These are phyloP conservation scores for Rhinocladiella mackenziei DNA, from an alignment of 2,329 filamentous ascomycete genomes.

Conservation along the genomic window DNA sequence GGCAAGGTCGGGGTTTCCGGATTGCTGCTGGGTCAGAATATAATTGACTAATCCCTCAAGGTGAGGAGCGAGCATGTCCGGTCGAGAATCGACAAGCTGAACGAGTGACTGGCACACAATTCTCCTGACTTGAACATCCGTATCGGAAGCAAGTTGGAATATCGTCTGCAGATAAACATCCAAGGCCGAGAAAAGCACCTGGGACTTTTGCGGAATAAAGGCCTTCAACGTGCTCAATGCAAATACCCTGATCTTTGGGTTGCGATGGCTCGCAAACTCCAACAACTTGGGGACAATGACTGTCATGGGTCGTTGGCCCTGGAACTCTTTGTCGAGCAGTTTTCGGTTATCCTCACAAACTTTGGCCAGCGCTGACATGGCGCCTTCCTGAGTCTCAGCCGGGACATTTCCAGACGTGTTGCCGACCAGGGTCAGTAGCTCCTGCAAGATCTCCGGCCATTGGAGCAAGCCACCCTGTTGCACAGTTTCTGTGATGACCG, in stretches of 20 bases:
- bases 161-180: conserved; percentile 78
- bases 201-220: conserved; percentile 79
- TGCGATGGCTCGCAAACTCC: conserved; percentile 72
- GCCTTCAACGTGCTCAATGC: conserved; percentile 85
- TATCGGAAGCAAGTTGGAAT: conserved; percentile 74
- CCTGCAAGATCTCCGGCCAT: conserved; percentile 86
- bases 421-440: conserved; percentile 72
- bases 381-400: conserved; percentile 77
- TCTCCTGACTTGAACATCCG: conserved; percentile 75
- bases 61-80: conserved; percentile 86
- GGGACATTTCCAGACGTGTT: conserved; percentile 67
- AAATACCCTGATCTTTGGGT: conserved; percentile 71
- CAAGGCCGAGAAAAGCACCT: conserved; percentile 74
- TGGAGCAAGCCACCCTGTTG: conserved; percentile 76
- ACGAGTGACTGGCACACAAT: conserved; percentile 94
- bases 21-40: conserved; percentile 80
- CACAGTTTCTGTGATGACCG: conserved; percentile 89
- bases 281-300: conserved; percentile 88
- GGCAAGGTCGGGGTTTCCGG: conserved; percentile 80
- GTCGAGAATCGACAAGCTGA: conserved; percentile 81
- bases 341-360: conserved; percentile 95
- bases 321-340: conserved; percentile 78
- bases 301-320: conserved; percentile 80
- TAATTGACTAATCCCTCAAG: conserved; percentile 87
- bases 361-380: conserved; percentile 87